Conservation (phyloP, 768 basidiomycete genomes). For the Russula ochroleuca region DNA sequence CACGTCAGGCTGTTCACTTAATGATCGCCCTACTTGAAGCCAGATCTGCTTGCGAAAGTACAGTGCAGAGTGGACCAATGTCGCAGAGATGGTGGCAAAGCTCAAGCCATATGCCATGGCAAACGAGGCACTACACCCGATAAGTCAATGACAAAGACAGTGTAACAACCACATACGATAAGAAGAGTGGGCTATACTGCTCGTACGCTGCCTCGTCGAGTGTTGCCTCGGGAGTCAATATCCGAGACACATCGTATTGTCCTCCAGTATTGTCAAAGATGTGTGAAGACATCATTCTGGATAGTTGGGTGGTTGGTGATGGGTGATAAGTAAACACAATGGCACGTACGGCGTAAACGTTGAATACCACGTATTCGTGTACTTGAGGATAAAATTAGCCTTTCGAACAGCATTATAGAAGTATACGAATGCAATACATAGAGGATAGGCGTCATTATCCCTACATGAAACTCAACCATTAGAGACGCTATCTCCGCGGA, state of each 20-base stretch:
- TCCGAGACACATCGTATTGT: slow-evolving; percentile 40
- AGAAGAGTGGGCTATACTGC: slow-evolving; percentile 43
- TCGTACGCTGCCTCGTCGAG: slow-evolving; percentile 40
- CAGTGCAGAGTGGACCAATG: slow-evolving; percentile 43
- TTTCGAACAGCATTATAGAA: not conserved
- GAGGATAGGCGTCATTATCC: slow-evolving; percentile 40
- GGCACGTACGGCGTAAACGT: slow-evolving; percentile 37
- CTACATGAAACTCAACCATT: slow-evolving; percentile 25
- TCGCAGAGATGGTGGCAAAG: slow-evolving; percentile 46
- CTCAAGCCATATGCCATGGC: slow-evolving; percentile 75
- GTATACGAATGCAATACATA: slow-evolving; percentile 28
- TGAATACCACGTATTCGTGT: slow-evolving; percentile 39
- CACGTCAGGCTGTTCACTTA: slow-evolving; percentile 48
- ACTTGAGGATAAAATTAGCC: slow-evolving; percentile 23
- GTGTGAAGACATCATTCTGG: slow-evolving; percentile 42
- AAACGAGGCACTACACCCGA: slow-evolving; percentile 46
- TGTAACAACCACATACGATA: slow-evolving; percentile 50
- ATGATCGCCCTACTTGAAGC: slow-evolving; percentile 41
- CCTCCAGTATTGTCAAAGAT: slow-evolving; percentile 43
- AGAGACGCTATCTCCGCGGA: not conserved
- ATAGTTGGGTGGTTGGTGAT: not conserved
- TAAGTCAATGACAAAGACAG: slow-evolving; percentile 40
- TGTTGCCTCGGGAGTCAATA: slow-evolving; percentile 37
- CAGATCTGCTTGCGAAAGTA: slow-evolving; percentile 45
- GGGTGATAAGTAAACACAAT: not conserved